Percentiles rank a stretch among this genome's conserved stretches.
Conservation (phyloP, 129 eudicot genomes). For the Flaveria sonorensis region DNA sequence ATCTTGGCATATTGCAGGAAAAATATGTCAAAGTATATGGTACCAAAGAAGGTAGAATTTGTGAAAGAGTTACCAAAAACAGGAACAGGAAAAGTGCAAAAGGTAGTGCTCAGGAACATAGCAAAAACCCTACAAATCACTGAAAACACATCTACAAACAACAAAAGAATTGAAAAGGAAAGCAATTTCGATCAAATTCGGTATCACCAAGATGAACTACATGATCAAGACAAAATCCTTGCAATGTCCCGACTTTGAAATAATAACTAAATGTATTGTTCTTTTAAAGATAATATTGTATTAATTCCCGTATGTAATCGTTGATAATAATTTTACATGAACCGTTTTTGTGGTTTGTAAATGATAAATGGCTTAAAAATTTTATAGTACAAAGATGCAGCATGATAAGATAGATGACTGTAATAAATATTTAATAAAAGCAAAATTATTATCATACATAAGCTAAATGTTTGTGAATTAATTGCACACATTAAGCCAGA, state of each 20-base stretch:
- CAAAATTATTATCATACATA: too few relatives aligned
- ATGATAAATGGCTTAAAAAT: not conserved
- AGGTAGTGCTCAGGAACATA: constrained; percentile 40
- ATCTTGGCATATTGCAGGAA: constrained; percentile 46
- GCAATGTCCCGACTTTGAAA: constrained; percentile 49
- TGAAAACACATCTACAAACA: constrained; percentile 9
- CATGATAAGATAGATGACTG: too few relatives aligned
- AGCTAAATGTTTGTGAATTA: too few relatives aligned
- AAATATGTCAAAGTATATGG: constrained; percentile 50
- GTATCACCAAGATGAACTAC: constrained; percentile 26
- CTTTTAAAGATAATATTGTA: not conserved
- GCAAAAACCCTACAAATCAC: constrained; percentile 41
- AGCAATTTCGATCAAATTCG: constrained; percentile 32
- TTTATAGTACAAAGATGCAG: too few relatives aligned
- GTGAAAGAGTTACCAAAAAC: constrained; percentile 58
- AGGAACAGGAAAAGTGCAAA: constrained; percentile 50
- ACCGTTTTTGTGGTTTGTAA: not conserved
- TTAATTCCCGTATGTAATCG: not conserved
- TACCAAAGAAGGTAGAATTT: constrained; percentile 50
- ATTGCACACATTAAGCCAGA: too few relatives aligned
- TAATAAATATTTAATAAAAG: too few relatives aligned
- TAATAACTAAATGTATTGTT: not conserved
- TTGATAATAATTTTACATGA: not conserved
- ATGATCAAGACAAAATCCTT: constrained; percentile 28
- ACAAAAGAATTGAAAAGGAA: constrained; percentile 10